phyloP scores from a whole-genome alignment of 208 protist genomes.

The Crithidia bombi region DNA sequence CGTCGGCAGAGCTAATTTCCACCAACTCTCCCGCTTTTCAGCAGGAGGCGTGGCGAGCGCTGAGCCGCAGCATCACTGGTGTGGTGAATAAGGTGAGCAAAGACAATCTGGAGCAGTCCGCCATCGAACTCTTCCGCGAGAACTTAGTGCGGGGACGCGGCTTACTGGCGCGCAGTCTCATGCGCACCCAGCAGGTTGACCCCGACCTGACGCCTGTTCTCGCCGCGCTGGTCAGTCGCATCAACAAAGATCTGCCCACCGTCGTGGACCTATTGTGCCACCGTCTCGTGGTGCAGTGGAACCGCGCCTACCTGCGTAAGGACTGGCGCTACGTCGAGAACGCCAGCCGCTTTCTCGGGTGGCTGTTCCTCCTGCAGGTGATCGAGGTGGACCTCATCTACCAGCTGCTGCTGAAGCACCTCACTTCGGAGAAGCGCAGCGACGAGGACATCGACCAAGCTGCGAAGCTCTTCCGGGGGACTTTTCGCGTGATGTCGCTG shows the following conservation, averaged over 20 bases:
- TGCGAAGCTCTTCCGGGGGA: slow-evolving; percentile 68
- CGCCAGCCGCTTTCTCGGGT: slow-evolving; percentile 65
- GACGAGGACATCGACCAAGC: slow-evolving; percentile 97
- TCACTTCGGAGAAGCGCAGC: slow-evolving; percentile 78
- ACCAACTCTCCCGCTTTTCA: slow-evolving; percentile 66
- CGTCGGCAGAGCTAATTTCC: slow-evolving; percentile 27
- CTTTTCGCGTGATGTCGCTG: slow-evolving; percentile 73
- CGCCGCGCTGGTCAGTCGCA: slow-evolving; percentile 92
- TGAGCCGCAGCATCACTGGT: slow-evolving; percentile 97
- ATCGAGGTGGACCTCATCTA: slow-evolving; percentile 76
- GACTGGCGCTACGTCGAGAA: slow-evolving; percentile 91
- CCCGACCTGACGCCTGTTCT: slow-evolving; percentile 97
- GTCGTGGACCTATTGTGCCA: slow-evolving; percentile 95
- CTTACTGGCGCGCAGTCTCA: slow-evolving; percentile 92
- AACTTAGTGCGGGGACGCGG: slow-evolving; percentile 98
- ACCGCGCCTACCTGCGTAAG: slow-evolving; percentile 81
- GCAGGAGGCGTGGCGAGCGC: slow-evolving; percentile 95
- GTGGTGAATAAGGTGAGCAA: slow-evolving; percentile 97
- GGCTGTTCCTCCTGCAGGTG: slow-evolving; percentile 86
- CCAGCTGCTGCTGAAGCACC: slow-evolving; percentile 75
- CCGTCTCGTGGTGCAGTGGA: slow-evolving; percentile 93
- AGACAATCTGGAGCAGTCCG: slow-evolving; percentile 93
- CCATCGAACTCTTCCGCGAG: slow-evolving; percentile 96
- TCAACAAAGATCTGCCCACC: slow-evolving; percentile 98
- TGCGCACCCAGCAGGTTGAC: slow-evolving; percentile 95